Conservation (phyloP, 139 green algal species). For the Astrephomene gubernaculifera region DNA sequence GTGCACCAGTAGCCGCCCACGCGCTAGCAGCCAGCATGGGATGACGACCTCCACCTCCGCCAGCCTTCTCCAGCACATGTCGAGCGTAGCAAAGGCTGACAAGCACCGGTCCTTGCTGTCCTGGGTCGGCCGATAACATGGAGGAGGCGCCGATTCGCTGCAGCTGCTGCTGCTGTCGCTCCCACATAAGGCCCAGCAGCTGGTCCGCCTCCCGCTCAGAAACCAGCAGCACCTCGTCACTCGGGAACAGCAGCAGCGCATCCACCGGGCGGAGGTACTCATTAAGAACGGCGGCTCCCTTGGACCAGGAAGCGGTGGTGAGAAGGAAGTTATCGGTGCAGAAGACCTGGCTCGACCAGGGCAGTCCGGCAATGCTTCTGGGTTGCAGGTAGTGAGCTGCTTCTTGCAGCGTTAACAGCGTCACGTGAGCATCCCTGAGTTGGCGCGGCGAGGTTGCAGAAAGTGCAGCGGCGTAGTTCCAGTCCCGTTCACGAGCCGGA, state of each 20-base stretch:
- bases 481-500: conserved; percentile 43
- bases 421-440: background rate
- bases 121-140: background rate
- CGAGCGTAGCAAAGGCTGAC: background rate
- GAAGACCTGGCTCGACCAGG: conserved; percentile 34
- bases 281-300: background rate
- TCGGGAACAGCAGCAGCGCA: conserved; percentile 51
- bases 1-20: background rate
- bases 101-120: background rate
- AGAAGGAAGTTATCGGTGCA: conserved; percentile 58
- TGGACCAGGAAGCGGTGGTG: background rate
- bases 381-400: background rate
- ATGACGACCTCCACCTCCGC: too few species aligned
- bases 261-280: conserved; percentile 58
- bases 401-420: background rate
- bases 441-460: background rate
- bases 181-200: conserved; percentile 23
- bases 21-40: too few species aligned
- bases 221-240: conserved; percentile 54
- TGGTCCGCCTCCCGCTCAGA: conserved; percentile 67
- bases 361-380: background rate
- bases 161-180: background rate
- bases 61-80: too few species aligned
- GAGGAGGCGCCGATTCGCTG: background rate
- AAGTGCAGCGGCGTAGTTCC: conserved; percentile 43